Conservation (phyloP, 352 stramenopile species). For the Phytophthora citricola region DNA sequence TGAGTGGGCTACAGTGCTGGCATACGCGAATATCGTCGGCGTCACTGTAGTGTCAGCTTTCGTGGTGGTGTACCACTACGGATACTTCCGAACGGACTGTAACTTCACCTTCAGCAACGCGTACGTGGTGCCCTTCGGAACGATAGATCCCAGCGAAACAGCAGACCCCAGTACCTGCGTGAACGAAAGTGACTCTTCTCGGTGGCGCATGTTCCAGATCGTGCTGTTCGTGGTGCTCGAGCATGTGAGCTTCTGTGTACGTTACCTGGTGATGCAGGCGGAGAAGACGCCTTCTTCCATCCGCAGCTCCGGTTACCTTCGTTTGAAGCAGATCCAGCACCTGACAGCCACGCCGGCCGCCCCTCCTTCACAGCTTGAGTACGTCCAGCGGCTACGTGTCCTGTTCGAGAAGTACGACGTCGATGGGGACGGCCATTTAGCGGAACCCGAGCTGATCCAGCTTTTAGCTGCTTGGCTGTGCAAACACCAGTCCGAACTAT, state of each 20-base stretch:
- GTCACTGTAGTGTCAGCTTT: conserved; percentile 85
- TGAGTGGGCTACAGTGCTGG: conserved; percentile 85
- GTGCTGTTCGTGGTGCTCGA: conserved; percentile 85
- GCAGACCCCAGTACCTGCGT: conserved; percentile 47
- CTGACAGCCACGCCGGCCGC: conserved; percentile 65
- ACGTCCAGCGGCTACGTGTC: conserved; percentile 79
- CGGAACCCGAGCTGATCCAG: conserved; percentile 70
- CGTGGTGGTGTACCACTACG: conserved; percentile 86
- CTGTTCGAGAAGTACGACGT: conserved; percentile 86
- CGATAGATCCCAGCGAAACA: conserved; percentile 45
- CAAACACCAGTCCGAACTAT: conserved; percentile 80
- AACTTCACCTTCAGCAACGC: conserved; percentile 78
- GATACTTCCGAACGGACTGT: conserved; percentile 77
- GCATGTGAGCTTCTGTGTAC: conserved; percentile 82
- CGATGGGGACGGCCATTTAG: conserved; percentile 67
- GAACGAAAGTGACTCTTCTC: conserved; percentile 44
- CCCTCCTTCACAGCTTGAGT: conserved; percentile 79
- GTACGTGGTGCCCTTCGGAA: conserved; percentile 81
- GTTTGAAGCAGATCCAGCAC: conserved; percentile 84
- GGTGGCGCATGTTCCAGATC: conserved; percentile 84
- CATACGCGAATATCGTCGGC: conserved; percentile 87
- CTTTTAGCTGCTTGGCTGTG: conserved; percentile 87
- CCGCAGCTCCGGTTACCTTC: conserved; percentile 72
- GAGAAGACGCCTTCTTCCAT: conserved; percentile 81
- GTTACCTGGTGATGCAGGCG: conserved; percentile 84